phyloP scores from a whole-genome alignment of 2,329 filamentous ascomycete species.

The Fusarium clavum region DNA sequence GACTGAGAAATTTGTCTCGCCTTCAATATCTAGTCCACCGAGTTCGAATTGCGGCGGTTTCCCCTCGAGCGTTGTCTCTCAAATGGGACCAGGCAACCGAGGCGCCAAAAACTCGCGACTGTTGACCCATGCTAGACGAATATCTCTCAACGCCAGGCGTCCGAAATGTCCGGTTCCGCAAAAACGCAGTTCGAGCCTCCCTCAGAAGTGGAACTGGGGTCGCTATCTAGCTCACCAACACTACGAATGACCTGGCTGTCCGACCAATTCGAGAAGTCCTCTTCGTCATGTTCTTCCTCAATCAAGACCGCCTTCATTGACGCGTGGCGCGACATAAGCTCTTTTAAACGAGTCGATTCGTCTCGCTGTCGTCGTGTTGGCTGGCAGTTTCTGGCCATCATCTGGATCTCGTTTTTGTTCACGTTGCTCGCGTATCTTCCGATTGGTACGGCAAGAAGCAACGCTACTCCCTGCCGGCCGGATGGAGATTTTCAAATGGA shows the following conservation, averaged over 20 bases:
- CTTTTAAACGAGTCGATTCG: not conserved
- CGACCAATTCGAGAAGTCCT: no score
- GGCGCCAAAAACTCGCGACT: no score
- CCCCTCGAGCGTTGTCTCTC: no score
- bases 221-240: not conserved
- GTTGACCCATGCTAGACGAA: no score
- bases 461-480: not conserved
- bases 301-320: not conserved
- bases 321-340: not conserved
- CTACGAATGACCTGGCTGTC: not conserved
- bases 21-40: no score
- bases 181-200: no score
- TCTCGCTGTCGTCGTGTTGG: not conserved
- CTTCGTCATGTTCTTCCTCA: not conserved
- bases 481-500: not conserved
- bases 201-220: no score
- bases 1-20: no score
- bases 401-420: not conserved
- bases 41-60: no score
- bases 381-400: not conserved
- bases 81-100: no score
- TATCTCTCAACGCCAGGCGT: no score
- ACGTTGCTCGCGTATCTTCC: not conserved
- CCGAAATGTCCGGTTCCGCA: no score
- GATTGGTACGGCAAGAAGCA: not conserved